A percentile compares a stretch with the other conserved stretches of the same genome.
phyloP scores from a whole-genome alignment of 306 rosid species.

The Prunus salicina region DNA sequence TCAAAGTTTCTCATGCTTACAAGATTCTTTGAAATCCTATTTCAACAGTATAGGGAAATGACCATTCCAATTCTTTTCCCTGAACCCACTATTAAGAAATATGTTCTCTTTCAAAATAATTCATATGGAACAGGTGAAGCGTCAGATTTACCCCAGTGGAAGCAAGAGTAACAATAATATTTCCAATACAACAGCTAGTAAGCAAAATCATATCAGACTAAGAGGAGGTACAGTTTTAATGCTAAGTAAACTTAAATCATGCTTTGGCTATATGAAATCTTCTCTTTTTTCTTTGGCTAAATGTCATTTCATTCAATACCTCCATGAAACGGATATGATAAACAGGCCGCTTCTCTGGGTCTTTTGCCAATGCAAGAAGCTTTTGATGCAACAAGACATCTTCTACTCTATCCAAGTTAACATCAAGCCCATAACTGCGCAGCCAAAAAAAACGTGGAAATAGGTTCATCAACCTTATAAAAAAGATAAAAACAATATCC shows the following conservation, averaged over 20 bases:
- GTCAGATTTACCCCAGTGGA: not conserved
- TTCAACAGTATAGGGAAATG: not conserved
- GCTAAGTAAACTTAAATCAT: not conserved
- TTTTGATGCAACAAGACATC: constrained; percentile 83
- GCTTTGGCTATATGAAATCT: not conserved
- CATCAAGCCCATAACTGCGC: constrained; percentile 92
- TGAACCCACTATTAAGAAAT: not conserved
- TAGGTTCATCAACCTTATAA: not conserved
- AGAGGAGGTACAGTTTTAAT: not conserved
- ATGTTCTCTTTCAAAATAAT: not conserved
- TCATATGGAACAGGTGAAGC: not conserved
- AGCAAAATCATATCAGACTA: not conserved
- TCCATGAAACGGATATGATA: constrained; percentile 84
- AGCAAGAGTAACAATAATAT: not conserved
- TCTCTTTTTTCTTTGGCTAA: no score
- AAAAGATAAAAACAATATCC: not conserved
- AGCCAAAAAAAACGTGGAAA: constrained; percentile 4
- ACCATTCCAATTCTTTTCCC: not conserved
- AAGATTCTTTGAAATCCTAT: not conserved
- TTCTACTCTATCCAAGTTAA: constrained; percentile 91
- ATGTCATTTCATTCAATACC: constrained; percentile 36
- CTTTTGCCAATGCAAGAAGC: constrained; percentile 83
- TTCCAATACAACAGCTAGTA: not conserved
- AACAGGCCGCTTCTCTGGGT: constrained; percentile 89
- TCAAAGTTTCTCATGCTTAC: not conserved